Percentiles rank a stretch among this genome's conserved stretches.
These are phyloP conservation scores for Verticillium klebahnii DNA, from an alignment of 2,329 filamentous ascomycete genomes.

Conservation along the genomic window DNA sequence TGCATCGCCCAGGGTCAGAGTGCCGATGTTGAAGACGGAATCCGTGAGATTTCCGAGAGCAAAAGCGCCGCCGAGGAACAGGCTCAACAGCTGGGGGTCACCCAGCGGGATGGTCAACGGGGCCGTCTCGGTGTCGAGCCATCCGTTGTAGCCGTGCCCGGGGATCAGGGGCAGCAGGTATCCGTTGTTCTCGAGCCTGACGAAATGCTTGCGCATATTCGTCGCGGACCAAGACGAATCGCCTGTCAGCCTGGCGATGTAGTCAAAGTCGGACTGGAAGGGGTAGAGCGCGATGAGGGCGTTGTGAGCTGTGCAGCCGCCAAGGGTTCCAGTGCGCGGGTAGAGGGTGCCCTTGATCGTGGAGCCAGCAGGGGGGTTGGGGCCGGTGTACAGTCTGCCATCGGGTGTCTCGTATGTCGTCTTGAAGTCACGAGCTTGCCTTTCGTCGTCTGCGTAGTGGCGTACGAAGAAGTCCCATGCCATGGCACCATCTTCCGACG, in stretches of 20 bases:
- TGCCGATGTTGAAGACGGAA: slow-evolving; percentile 21
- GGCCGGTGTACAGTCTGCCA: slow-evolving; percentile 49
- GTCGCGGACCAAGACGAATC: slow-evolving; percentile 48
- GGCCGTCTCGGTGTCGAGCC: slow-evolving; percentile 47
- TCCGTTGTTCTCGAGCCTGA: slow-evolving; percentile 46
- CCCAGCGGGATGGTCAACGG: slow-evolving; percentile 44
- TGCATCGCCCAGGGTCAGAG: slow-evolving; percentile 42
- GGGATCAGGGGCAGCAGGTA: slow-evolving; percentile 37
- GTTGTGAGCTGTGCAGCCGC: slow-evolving; percentile 54
- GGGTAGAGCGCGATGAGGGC: slow-evolving; percentile 49
- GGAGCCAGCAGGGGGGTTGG: slow-evolving; percentile 47
- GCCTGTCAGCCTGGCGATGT: slow-evolving; percentile 48
- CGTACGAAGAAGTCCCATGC: slow-evolving; percentile 62
- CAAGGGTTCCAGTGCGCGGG: slow-evolving; percentile 50
- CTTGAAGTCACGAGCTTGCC: slow-evolving; percentile 53
- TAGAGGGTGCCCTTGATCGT: slow-evolving; percentile 50
- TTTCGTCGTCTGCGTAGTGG: slow-evolving; percentile 50
- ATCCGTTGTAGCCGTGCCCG: slow-evolving; percentile 50
- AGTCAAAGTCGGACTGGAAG: slow-evolving; percentile 46
- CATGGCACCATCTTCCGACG: slow-evolving; percentile 52
- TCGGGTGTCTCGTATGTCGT: slow-evolving; percentile 49
- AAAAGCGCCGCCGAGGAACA: slow-evolving; percentile 46
- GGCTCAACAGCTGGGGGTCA: slow-evolving; percentile 49
- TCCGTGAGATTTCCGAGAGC: slow-evolving; percentile 35
- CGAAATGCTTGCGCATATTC: slow-evolving; percentile 55